Evolutionary conservation across 2,329 filamentous ascomycete species (phyloP).

Genomic region (Alternaria atra): DNA sequence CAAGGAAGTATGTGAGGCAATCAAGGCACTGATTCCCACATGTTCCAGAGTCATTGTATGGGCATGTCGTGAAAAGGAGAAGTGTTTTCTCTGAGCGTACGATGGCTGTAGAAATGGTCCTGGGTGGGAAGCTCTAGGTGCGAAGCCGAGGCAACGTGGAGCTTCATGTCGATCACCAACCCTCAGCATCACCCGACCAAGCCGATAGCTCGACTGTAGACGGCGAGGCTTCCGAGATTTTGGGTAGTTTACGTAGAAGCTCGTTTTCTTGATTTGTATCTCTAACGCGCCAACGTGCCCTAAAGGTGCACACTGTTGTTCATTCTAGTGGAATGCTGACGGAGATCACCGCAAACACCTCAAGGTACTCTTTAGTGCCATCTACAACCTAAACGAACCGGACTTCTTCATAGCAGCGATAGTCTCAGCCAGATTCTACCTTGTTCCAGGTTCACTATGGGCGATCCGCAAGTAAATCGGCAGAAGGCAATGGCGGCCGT

Average conservation of each 20-base stretch:
- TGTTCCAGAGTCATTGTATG: conserved; percentile 17
- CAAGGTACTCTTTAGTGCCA: background rate
- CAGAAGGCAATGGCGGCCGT: conserved; percentile 49
- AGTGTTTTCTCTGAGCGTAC: conserved; percentile 12
- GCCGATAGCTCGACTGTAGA: background rate
- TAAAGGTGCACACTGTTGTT: background rate
- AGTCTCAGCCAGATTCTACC: background rate
- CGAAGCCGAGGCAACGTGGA: conserved; percentile 17
- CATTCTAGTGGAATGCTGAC: background rate
- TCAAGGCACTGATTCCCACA: conserved; percentile 4
- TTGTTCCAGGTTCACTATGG: conserved; percentile 29
- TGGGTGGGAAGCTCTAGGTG: conserved; percentile 1
- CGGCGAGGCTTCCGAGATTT: background rate
- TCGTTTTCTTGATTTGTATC: background rate
- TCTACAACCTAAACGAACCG: background rate
- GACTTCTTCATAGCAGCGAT: background rate
- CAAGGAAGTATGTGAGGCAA: conserved; percentile 20
- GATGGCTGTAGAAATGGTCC: conserved; percentile 4
- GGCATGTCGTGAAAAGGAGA: background rate
- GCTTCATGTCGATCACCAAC: conserved; percentile 11
- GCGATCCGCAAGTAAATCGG: conserved; percentile 31
- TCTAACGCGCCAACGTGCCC: background rate
- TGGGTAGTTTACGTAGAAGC: background rate
- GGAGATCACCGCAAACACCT: background rate
- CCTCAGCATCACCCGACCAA: background rate